Evolutionary conservation across 1,284 basidiomycete genomes (phyloP), one percentile per base, ranked within the genome.

Genomic region (Ceratobasidium sp.): DNA sequence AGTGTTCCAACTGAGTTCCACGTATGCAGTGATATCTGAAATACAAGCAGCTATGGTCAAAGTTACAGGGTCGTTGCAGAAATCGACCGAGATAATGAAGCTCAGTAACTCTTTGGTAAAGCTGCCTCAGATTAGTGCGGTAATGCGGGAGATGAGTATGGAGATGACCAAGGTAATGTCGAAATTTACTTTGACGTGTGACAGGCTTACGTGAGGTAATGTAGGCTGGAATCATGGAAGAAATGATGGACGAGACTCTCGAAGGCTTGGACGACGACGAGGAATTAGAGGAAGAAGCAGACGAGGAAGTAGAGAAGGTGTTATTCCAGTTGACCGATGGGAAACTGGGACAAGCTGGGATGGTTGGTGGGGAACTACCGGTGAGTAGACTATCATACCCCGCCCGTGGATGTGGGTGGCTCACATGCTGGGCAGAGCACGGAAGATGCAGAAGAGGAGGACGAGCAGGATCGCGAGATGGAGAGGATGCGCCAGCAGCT

Each of bases 11-110:
- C 14, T 66, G 5, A 11, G 6, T 13, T 18, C 16, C n/a, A 13
- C 7, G 30, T 44, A 23, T 71, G 13, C 28, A 28, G 23, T n/a
- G 52, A 23, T 58, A 50, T 47, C 16, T 67, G 32, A 67, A 26
- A 41, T 66, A 50, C 30, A 21, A 66, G 32, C 61, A 98, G 98
- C 98, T 0, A 95, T 98, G 92, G 84, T 92, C 78, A 99, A 99
- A 83, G 95, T 99, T 49, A 98, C 98, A 1, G 98, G 98, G 8
- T 90, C 95, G 26, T 85, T 99, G 77, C 96, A 98, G 83, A 98
- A 96, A 82, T 97, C 95, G 11, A 96, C 97, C 0, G 97, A 99
- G 82, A 98, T 99, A 76, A 99, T 99, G 97, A 99, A 94, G 83
- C 86, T 96, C 41, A 97, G 96, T 3, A 99, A 98, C 82, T 85